These are phyloP conservation scores for Myxozyma udenii DNA, from an alignment of 805 yeast genomes.

Conservation along the genomic window DNA sequence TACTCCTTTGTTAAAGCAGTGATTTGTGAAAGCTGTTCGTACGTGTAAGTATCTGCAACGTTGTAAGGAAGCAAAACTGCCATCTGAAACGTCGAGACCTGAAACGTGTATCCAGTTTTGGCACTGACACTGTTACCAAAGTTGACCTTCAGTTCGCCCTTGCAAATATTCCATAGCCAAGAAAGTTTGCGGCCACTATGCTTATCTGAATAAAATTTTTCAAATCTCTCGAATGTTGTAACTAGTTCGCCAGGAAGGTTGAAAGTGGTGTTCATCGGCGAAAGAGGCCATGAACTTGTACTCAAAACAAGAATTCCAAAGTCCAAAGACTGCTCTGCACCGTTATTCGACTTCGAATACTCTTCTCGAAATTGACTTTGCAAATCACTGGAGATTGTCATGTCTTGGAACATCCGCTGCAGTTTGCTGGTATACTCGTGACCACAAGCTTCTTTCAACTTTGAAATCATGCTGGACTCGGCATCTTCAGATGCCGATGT, in stretches of 20 bases:
- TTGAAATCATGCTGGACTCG: constrained; percentile 80
- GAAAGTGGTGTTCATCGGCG: constrained; percentile 46
- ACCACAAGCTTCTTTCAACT: constrained; percentile 84
- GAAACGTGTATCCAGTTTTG: constrained; percentile 54
- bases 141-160: constrained; percentile 87
- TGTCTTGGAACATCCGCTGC: constrained; percentile 94
- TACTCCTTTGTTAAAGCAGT: constrained; percentile 66
- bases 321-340: constrained; percentile 39
- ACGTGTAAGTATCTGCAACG: constrained; percentile 57
- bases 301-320: constrained; percentile 79
- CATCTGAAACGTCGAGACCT: constrained; percentile 82
- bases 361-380: constrained; percentile 55
- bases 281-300: constrained; percentile 85
- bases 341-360: constrained; percentile 40
- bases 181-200: constrained; percentile 86
- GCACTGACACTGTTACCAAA: constrained; percentile 71
- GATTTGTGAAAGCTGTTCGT: constrained; percentile 57
- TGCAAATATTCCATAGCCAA: constrained; percentile 95
- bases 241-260: constrained; percentile 65
- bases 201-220: constrained; percentile 63
- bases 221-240: constrained; percentile 63
- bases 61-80: constrained; percentile 83
- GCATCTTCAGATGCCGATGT: constrained; percentile 79
- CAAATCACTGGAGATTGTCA: constrained; percentile 76
- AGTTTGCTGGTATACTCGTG: constrained; percentile 90